These are phyloP conservation scores for Ustilago crameri DNA, from an alignment of 1,284 basidiomycete species.

Conservation along the genomic window DNA sequence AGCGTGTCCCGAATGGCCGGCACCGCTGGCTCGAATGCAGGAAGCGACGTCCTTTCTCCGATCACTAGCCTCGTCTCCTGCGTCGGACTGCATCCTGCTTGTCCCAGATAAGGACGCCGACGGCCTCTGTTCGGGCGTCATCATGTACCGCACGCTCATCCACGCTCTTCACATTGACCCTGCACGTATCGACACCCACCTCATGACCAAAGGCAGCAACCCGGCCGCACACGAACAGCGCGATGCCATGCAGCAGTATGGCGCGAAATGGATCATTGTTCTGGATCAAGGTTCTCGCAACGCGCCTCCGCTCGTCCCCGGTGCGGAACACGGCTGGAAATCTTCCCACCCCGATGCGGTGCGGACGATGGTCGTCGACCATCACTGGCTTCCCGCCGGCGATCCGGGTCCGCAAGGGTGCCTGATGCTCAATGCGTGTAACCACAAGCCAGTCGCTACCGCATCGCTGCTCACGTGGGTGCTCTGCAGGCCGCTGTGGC, in stretches of 20 bases:
- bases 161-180: slow-evolving; percentile 30
- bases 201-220: slow-evolving; percentile 51
- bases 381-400: slow-evolving; percentile 40
- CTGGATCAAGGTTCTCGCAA: slow-evolving; percentile 60
- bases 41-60: slow-evolving; percentile 36
- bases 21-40: slow-evolving; percentile 11
- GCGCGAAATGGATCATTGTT: slow-evolving; percentile 48
- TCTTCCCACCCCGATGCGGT: slow-evolving; percentile 18
- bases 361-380: slow-evolving; percentile 51
- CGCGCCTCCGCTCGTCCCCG: slow-evolving; percentile 37
- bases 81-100: slow-evolving; percentile 32
- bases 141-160: slow-evolving; percentile 51
- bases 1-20: slow-evolving; percentile 43
- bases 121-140: slow-evolving; percentile 49
- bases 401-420: slow-evolving; percentile 43
- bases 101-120: slow-evolving; percentile 60
- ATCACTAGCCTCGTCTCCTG: slow-evolving; percentile 14
- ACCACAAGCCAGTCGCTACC: slow-evolving; percentile 48
- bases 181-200: slow-evolving; percentile 39
- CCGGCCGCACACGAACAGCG: slow-evolving; percentile 31
- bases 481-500: slow-evolving; percentile 50
- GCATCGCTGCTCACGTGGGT: slow-evolving; percentile 50
- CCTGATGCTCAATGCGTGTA: slow-evolving; percentile 54
- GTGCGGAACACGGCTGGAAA: slow-evolving; percentile 49
- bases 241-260: slow-evolving; percentile 28